phyloP scores from a whole-genome alignment of 225 moss, liverwort and hornwort genomes.

The Climacium dendroides region DNA sequence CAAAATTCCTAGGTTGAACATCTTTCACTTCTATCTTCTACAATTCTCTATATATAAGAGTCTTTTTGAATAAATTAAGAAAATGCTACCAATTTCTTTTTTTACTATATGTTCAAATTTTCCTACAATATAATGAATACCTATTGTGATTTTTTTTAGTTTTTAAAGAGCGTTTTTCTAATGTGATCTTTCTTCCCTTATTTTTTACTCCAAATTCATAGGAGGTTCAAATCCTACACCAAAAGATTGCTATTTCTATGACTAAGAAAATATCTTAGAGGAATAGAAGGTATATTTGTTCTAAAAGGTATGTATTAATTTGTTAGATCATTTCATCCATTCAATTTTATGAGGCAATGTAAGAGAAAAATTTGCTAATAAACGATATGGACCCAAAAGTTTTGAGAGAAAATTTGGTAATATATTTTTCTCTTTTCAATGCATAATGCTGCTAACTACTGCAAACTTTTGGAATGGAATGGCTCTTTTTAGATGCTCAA shows the following conservation, averaged over 20 bases:
- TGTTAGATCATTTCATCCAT: background rate
- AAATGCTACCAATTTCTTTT: background rate
- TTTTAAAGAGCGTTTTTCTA: background rate
- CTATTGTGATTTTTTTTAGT: background rate
- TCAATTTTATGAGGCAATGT: background rate
- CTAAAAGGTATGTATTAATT: background rate
- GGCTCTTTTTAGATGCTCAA: background rate
- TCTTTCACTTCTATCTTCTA: no score
- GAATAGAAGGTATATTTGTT: background rate
- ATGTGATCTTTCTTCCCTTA: background rate
- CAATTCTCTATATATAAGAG: no score
- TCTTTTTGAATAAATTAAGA: no score
- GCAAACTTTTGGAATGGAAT: background rate
- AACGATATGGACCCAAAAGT: background rate
- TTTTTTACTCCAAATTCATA: background rate
- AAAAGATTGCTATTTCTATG: no score
- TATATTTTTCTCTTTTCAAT: background rate
- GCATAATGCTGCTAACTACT: background rate
- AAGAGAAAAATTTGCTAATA: background rate
- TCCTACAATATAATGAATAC: background rate
- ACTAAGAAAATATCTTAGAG: background rate
- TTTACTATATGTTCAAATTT: background rate
- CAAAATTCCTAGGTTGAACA: no score
- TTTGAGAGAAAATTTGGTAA: background rate
- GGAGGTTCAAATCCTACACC: no score